Evolutionary conservation across 306 rosid genomes (phyloP).

Genomic region (Citrullus mucosospermus): DNA sequence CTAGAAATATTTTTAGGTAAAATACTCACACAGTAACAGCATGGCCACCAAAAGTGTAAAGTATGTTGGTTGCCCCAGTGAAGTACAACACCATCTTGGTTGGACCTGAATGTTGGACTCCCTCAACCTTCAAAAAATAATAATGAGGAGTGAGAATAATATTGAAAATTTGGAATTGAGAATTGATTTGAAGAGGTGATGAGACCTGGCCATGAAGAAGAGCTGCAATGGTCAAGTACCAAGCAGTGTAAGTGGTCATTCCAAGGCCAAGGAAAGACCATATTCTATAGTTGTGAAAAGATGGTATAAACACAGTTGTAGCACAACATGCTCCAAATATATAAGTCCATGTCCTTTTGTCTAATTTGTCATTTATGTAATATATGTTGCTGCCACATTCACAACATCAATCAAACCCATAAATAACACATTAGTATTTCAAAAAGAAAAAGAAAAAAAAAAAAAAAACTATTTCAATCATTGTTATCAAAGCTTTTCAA

Average conservation of each 20-base stretch:
- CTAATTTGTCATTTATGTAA: constrained; percentile 71
- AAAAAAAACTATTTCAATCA: neutral
- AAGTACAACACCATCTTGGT: constrained; percentile 62
- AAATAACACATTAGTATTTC: neutral
- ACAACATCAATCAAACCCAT: neutral
- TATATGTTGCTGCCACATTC: constrained; percentile 64
- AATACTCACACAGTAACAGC: constrained; percentile 85
- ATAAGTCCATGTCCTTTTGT: constrained; percentile 94
- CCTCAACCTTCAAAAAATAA: constrained; percentile 38
- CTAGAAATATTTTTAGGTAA: neutral
- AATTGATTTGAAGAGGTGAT: neutral
- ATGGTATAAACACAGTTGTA: constrained; percentile 89
- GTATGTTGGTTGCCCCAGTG: constrained; percentile 94
- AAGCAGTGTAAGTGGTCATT: constrained; percentile 93
- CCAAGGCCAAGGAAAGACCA: constrained; percentile 98
- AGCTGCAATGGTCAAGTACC: constrained; percentile 86
- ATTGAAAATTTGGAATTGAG: neutral
- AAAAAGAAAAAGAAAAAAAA: no score
- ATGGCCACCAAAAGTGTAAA: constrained; percentile 98
- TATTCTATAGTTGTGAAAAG: constrained; percentile 85
- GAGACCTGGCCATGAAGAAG: constrained; percentile 70
- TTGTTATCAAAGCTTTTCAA: no score
- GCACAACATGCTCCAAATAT: constrained; percentile 97
- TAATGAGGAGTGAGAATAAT: neutral
- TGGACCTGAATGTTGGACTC: constrained; percentile 72